A percentile compares a stretch with the other conserved stretches of the same genome.
phyloP scores from a whole-genome alignment of 495 filamentous ascomycete species.

The Viridothelium virens region DNA sequence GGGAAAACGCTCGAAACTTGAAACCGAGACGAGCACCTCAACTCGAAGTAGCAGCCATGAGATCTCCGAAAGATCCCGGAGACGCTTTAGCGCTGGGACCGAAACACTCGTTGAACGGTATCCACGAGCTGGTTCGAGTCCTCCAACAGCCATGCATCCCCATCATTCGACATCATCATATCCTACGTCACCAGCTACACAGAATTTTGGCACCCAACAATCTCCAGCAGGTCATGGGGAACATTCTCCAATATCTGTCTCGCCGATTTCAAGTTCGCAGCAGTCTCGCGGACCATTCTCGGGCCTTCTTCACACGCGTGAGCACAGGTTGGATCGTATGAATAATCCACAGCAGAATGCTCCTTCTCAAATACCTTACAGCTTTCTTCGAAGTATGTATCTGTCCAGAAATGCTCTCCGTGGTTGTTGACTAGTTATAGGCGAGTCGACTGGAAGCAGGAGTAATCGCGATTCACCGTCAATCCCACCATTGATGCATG shows the following conservation, averaged over 20 bases:
- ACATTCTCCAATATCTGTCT: slow-evolving; percentile 6
- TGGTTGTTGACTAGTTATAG: not conserved
- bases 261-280: not conserved
- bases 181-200: slow-evolving; percentile 7
- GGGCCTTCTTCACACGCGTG: not conserved
- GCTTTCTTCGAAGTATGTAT: not conserved
- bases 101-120: slow-evolving; percentile 1
- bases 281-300: not conserved
- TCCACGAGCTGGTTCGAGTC: slow-evolving; percentile 10
- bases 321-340: slow-evolving; percentile 2
- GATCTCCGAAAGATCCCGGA: slow-evolving; percentile 8
- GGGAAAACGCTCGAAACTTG: slow-evolving; percentile 34
- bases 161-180: slow-evolving; percentile 1
- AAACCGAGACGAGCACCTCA: slow-evolving; percentile 29
- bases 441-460: not conserved
- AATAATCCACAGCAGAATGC: not conserved
- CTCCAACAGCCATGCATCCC: not conserved
- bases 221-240: slow-evolving; percentile 8
- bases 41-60: slow-evolving; percentile 19
- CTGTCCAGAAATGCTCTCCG: not conserved
- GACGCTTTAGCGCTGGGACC: slow-evolving; percentile 10
- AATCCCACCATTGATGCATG: slow-evolving; percentile 24
- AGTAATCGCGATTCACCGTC: slow-evolving; percentile 5
- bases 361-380: not conserved
- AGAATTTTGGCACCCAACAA: slow-evolving; percentile 1